These are phyloP conservation scores for Aspergillus costaricaensis DNA, from an alignment of 2,329 filamentous ascomycete genomes.

Conservation along the genomic window DNA sequence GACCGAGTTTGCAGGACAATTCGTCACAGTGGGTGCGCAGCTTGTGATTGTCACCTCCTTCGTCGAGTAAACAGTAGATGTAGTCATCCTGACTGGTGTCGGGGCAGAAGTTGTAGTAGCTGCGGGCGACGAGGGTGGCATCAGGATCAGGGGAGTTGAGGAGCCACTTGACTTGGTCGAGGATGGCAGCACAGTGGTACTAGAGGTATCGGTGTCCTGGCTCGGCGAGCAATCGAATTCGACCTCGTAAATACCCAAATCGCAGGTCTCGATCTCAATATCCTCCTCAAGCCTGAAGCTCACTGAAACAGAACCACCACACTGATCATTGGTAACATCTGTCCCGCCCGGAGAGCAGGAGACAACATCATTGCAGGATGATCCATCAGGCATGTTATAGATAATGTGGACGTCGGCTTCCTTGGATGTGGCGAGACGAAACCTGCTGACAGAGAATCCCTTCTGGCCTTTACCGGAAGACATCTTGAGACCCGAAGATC, in stretches of 20 bases:
- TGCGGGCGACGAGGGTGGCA: background rate
- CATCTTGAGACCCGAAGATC: slow-evolving; percentile 60
- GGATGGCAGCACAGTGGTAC: slow-evolving; percentile 2
- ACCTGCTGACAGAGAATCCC: slow-evolving; percentile 71
- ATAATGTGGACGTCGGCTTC: slow-evolving; percentile 81
- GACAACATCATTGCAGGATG: slow-evolving; percentile 75
- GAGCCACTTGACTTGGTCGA: background rate
- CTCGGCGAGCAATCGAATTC: slow-evolving; percentile 33
- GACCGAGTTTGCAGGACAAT: slow-evolving; percentile 56
- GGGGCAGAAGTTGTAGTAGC: slow-evolving; percentile 5
- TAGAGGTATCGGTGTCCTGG: slow-evolving; percentile 14
- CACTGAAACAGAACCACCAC: slow-evolving; percentile 84
- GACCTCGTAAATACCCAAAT: slow-evolving; percentile 57
- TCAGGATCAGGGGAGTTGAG: slow-evolving; percentile 1
- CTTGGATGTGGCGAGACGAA: slow-evolving; percentile 73
- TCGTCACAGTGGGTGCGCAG: slow-evolving; percentile 42
- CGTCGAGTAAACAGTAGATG: slow-evolving; percentile 43
- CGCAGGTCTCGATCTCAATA: slow-evolving; percentile 62
- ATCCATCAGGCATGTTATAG: slow-evolving; percentile 83
- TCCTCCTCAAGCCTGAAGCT: slow-evolving; percentile 65
- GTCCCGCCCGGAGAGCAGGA: slow-evolving; percentile 68
- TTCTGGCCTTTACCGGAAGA: slow-evolving; percentile 55
- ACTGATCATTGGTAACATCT: slow-evolving; percentile 79
- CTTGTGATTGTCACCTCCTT: slow-evolving; percentile 42
- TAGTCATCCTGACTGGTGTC: slow-evolving; percentile 32